phyloP scores from a whole-genome alignment of 768 basidiomycete genomes.

The Astraeus odoratus region DNA sequence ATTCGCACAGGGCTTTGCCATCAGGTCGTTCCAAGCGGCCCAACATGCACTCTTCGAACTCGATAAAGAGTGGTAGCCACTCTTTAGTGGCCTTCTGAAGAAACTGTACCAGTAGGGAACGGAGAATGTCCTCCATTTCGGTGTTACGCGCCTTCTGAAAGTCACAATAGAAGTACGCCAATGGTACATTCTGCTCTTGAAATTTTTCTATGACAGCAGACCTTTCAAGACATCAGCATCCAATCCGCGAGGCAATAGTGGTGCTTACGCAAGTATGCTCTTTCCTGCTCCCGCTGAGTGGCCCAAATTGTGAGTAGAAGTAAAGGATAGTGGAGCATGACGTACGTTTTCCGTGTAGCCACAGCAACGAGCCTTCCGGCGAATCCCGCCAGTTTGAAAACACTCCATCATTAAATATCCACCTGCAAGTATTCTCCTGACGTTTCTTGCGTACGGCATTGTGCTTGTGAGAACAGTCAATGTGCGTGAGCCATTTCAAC shows the following conservation, averaged over 20 bases:
- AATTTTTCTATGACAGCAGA: slow-evolving; percentile 8
- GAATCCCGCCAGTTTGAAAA: not conserved
- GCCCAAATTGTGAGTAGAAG: not conserved
- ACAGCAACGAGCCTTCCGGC: slow-evolving; percentile 8
- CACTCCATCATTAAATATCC: not conserved
- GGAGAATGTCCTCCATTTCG: slow-evolving; percentile 10
- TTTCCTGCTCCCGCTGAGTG: slow-evolving; percentile 17
- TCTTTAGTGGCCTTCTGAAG: not conserved
- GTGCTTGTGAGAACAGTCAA: not conserved
- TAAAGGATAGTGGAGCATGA: not conserved
- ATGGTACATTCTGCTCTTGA: not conserved
- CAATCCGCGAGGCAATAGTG: not conserved
- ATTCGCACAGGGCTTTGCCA: slow-evolving; percentile 1
- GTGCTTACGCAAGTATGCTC: slow-evolving; percentile 12
- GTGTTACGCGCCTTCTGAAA: slow-evolving; percentile 9
- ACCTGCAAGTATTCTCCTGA: not conserved
- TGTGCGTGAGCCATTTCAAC: not conserved
- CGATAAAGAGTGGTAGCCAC: not conserved
- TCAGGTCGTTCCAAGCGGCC: not conserved
- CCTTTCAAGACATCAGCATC: not conserved
- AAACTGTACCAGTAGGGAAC: slow-evolving; percentile 16
- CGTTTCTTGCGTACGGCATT: not conserved
- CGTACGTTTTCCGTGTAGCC: slow-evolving; percentile 16
- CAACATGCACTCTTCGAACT: slow-evolving; percentile 2
- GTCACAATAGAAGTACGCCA: slow-evolving; percentile 19